phyloP scores from a whole-genome alignment of 2,329 filamentous ascomycete species.

The Xylariaceae sp. region DNA sequence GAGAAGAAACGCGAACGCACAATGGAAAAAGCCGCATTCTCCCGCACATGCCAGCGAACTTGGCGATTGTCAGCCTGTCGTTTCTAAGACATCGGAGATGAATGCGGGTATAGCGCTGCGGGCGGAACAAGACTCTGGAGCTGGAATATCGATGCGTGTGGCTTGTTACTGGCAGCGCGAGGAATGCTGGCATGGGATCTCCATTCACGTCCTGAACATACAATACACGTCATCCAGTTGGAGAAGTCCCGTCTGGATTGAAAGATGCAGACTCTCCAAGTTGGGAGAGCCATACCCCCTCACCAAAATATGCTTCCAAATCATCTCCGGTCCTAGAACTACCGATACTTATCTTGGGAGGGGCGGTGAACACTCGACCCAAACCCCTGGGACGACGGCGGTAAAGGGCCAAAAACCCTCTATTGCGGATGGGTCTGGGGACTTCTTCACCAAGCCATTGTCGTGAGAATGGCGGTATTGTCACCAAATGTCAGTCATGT shows the following conservation, averaged over 20 bases:
- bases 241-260: too few species aligned
- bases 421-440: too few species aligned
- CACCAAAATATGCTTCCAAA: background rate
- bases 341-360: background rate
- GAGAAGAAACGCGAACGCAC: background rate
- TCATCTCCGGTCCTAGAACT: background rate
- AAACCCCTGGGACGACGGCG: background rate
- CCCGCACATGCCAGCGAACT: constrained; percentile 10
- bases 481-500: too few species aligned
- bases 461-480: too few species aligned
- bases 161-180: background rate
- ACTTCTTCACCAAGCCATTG: too few species aligned
- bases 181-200: background rate
- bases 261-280: too few species aligned
- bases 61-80: constrained; percentile 11
- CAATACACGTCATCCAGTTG: too few species aligned
- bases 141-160: background rate
- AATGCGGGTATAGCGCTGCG: background rate
- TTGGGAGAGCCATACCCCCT: too few species aligned
- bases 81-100: constrained; percentile 19
- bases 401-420: too few species aligned
- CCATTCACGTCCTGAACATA: too few species aligned
- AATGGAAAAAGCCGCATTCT: background rate
- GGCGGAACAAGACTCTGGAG: background rate
- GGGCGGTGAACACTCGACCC: constrained; percentile 9